Evolutionary conservation across 352 stramenopile genomes (phyloP).

Genomic region (Phytophthora quininea): DNA sequence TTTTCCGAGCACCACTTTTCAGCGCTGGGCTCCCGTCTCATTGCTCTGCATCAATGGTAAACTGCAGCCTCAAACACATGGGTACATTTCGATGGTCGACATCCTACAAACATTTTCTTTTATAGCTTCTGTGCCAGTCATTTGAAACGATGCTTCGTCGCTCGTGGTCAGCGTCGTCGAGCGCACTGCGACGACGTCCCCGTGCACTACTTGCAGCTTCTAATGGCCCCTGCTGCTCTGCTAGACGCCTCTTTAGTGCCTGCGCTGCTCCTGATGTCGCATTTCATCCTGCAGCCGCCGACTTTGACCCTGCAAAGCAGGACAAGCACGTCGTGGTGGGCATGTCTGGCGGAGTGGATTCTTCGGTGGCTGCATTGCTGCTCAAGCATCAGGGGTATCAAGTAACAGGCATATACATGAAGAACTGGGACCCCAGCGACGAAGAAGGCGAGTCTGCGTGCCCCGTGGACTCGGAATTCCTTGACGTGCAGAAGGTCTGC

Average conservation of each 20-base stretch:
- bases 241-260: conserved; percentile 16
- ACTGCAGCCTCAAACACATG: conserved; percentile 8
- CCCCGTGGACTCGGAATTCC: conserved; percentile 91
- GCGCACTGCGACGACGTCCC: conserved; percentile 16
- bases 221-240: not conserved
- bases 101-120: conserved; percentile 8
- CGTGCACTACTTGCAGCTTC: conserved; percentile 1
- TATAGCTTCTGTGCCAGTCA: not conserved
- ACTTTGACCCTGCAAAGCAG: conserved; percentile 21
- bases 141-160: conserved; percentile 26
- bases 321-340: conserved; percentile 92
- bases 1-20: conserved; percentile 77
- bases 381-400: conserved; percentile 90
- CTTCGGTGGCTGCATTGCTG: conserved; percentile 94
- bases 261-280: not conserved
- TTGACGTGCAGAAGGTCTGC: conserved; percentile 93
- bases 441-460: conserved; percentile 89
- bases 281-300: not conserved
- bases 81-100: conserved; percentile 26
- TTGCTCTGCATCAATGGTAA: conserved; percentile 69
- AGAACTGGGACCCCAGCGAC: conserved; percentile 97
- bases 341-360: conserved; percentile 99
- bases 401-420: conserved; percentile 98
- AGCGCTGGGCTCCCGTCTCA: conserved; percentile 62
- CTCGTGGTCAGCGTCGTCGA: conserved; percentile 7